Conservation (phyloP, 208 protist species). For the Leishmania amazonensis region DNA sequence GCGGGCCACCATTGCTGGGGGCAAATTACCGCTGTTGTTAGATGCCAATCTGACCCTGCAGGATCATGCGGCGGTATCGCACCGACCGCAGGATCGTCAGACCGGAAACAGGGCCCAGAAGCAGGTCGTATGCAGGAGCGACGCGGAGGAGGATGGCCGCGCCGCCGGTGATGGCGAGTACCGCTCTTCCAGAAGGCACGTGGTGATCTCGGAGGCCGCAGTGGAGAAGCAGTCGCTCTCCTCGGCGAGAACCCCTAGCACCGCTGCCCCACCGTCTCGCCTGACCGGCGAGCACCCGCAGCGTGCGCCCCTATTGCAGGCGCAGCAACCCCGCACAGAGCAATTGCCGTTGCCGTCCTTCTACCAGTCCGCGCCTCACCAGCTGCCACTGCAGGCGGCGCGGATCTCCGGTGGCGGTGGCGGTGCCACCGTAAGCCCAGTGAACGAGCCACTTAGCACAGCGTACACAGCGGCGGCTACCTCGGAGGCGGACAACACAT, state of each 20-base stretch:
- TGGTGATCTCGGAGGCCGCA: not conserved
- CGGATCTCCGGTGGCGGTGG: not conserved
- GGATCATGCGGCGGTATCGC: not conserved
- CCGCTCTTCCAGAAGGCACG: not conserved
- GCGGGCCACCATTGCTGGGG: not conserved
- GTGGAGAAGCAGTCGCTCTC: not conserved
- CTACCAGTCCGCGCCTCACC: not conserved
- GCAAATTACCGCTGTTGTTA: not conserved
- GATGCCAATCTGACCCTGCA: not conserved
- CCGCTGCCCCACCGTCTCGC: not conserved
- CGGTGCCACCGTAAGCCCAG: not conserved
- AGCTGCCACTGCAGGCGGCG: not conserved
- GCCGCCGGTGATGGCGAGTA: not conserved
- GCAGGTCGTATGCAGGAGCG: not conserved
- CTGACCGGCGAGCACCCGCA: not conserved
- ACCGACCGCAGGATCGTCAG: not conserved
- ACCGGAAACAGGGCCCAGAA: not conserved
- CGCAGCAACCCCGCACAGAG: not conserved
- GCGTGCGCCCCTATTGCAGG: not conserved
- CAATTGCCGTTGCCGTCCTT: not conserved
- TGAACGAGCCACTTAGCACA: not conserved
- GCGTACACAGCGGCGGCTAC: not conserved
- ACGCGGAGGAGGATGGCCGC: not conserved
- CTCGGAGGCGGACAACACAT: not conserved
- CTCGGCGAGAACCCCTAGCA: not conserved